Base-by-base conservation (phyloP, 1,139 yeast genomes). In the Yueomyces sp. region DNA sequence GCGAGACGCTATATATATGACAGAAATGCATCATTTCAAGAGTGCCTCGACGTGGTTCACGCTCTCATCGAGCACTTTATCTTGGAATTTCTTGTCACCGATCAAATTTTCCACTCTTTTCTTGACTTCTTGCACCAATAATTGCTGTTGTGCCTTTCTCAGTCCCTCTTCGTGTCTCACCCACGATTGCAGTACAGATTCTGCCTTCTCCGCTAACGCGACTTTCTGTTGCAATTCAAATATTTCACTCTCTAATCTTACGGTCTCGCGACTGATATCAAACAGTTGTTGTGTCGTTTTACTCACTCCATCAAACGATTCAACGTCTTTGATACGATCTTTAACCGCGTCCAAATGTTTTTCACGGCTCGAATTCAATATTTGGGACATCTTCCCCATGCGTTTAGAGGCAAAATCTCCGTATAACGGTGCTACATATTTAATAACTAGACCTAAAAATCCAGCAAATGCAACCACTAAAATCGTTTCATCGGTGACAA, bases 131-230 rank as follows among this genome's bases (percentile, higher is more conserved):
- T 82, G 73, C 43, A 94, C 80, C 62, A 91, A 78, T 69, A 86
- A 95, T 67, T 80, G 78, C 75, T 91, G 98, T 75, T 91, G 96
- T 63, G 81, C 71, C 75, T 86, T 95, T 73, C 97, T 91, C 59
- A 89, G 93, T 65, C 86, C 89, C 56, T 86, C 82, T 75, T 91
- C 98, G 69, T 84, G 86, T 79, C 97, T 86, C 58, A 87, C 97
- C 98, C 98, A 91, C 35, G 97, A 86, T 70, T 91, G 98, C 65
- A 91, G 79, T 48, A 91, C 95, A 47, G 94, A 70, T 74, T 83
- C 87, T 62, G 97, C 97, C 73, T 87, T 96, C 49, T 71, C 59
- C 48, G 94, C 91, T 57, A 86, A 77, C 51, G 81, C 91, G 54
- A 85, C 86, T 65, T 80, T 70, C 74, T 91, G 98, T 75, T 87